A percentile compares a stretch with the other conserved stretches of the same genome.
Evolutionary conservation across 192 early-diverging fungal genomes (phyloP).

Genomic region (Dissophora ornata): DNA sequence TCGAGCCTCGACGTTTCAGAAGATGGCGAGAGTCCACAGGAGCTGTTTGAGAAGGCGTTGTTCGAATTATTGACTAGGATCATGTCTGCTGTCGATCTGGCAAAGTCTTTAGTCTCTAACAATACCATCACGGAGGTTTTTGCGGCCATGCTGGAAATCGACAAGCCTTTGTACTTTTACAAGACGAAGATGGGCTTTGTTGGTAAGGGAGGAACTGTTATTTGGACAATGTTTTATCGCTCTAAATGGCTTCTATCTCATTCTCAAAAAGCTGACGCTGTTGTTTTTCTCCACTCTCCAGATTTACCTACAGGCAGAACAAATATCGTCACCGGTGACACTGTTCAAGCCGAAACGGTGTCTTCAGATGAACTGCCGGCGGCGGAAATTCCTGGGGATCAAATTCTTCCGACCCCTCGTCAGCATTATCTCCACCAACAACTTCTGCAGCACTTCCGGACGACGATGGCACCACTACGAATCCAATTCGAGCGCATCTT

Average conservation of each 20-base stretch:
- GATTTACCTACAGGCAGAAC: too few species aligned
- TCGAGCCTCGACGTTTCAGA: too few species aligned
- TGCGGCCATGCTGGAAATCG: conserved; percentile 39
- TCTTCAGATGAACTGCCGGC: too few species aligned
- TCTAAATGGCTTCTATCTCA: too few species aligned
- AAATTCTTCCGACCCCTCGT: conserved; percentile 23
- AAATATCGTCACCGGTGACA: not conserved
- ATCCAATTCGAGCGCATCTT: conserved; percentile 33
- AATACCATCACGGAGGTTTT: conserved; percentile 44
- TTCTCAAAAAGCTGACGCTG: too few species aligned
- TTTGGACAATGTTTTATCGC: not conserved
- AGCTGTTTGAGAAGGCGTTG: conserved; percentile 24
- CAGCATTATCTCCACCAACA: conserved; percentile 22
- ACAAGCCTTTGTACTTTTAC: conserved; percentile 30
- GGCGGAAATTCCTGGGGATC: not conserved
- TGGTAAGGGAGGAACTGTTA: not conserved
- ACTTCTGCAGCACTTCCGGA: conserved; percentile 19
- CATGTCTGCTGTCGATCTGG: conserved; percentile 14
- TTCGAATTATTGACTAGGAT: conserved; percentile 13
- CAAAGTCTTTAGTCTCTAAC: conserved; percentile 31
- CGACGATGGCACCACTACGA: conserved; percentile 3
- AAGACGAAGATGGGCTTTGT: not conserved
- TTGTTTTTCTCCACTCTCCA: not conserved
- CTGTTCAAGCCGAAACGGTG: not conserved
- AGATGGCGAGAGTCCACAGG: not conserved